These are phyloP conservation scores for Alectoria sarmentosa DNA, from an alignment of 495 filamentous ascomycete genomes.

Conservation along the genomic window DNA sequence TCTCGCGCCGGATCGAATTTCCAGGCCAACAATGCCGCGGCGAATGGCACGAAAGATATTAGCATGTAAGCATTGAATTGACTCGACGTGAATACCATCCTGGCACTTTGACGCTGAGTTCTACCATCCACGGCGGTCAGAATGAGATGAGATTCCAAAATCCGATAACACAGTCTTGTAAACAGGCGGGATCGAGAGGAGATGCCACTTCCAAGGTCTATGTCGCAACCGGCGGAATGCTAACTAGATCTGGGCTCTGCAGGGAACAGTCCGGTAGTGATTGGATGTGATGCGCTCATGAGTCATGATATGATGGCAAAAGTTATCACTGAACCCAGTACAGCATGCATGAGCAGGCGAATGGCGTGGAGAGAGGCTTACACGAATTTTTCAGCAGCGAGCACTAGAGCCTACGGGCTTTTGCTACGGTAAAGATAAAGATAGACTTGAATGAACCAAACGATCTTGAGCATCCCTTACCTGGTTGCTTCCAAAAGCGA, in stretches of 20 bases:
- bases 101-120: not conserved
- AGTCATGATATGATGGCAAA: not conserved
- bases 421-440: not conserved
- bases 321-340: not conserved
- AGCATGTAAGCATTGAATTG: conserved; percentile 20
- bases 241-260: not conserved
- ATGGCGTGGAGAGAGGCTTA: not conserved
- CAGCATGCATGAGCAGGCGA: not conserved
- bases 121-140: not conserved
- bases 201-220: conserved; percentile 6
- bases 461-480: not conserved
- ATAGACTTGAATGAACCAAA: not conserved
- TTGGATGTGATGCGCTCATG: not conserved
- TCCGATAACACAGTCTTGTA: conserved; percentile 11
- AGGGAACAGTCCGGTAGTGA: conserved; percentile 7
- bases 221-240: not conserved
- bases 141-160: not conserved
- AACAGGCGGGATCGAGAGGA: not conserved
- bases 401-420: not conserved
- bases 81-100: not conserved
- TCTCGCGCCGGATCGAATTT: conserved; percentile 60
- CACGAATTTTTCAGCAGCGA: not conserved
- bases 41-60: conserved; percentile 1
- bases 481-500: not conserved
- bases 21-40: not conserved